Evolutionary conservation across 257 asterid genomes (phyloP).

Genomic region (Plectranthus barbatus): DNA sequence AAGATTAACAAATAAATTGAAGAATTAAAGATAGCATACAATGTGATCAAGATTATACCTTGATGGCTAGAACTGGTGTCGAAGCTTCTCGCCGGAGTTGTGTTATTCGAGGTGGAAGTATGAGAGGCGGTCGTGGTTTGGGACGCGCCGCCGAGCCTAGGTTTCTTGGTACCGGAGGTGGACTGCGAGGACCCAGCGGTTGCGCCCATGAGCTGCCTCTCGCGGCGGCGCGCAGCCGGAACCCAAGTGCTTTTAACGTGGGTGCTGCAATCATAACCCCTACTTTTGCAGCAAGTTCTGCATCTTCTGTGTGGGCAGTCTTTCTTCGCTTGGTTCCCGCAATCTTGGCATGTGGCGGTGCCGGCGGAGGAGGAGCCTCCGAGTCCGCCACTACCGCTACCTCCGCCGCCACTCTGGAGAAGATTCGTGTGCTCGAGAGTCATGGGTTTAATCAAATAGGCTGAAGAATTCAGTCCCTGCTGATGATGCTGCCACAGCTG

Average conservation of each 20-base stretch:
- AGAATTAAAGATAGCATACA: not conserved
- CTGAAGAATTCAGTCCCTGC: slow-evolving; percentile 10
- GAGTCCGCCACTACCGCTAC: not conserved
- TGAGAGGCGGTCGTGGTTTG: slow-evolving; percentile 58
- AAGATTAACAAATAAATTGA: not conserved
- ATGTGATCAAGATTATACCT: slow-evolving; percentile 20
- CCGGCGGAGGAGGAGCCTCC: slow-evolving; percentile 21
- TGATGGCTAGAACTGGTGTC: slow-evolving; percentile 60
- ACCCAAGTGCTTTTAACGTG: slow-evolving; percentile 73
- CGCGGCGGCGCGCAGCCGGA: slow-evolving; percentile 69
- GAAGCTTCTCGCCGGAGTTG: slow-evolving; percentile 55
- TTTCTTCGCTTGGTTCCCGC: slow-evolving; percentile 69
- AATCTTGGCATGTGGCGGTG: slow-evolving; percentile 42
- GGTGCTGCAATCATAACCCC: slow-evolving; percentile 48
- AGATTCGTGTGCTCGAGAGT: slow-evolving; percentile 17
- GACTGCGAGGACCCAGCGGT: slow-evolving; percentile 53
- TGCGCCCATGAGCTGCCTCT: slow-evolving; percentile 36
- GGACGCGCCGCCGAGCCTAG: slow-evolving; percentile 45
- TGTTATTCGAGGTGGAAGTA: slow-evolving; percentile 56
- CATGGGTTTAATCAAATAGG: slow-evolving; percentile 21
- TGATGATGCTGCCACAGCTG: slow-evolving; percentile 44
- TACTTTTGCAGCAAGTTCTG: slow-evolving; percentile 54
- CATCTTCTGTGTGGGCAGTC: slow-evolving; percentile 55
- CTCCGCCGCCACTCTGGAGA: not conserved
- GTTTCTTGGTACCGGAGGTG: slow-evolving; percentile 50